Conservation (phyloP, 139 green algal species). For the Mychonastes homosphaera region DNA sequence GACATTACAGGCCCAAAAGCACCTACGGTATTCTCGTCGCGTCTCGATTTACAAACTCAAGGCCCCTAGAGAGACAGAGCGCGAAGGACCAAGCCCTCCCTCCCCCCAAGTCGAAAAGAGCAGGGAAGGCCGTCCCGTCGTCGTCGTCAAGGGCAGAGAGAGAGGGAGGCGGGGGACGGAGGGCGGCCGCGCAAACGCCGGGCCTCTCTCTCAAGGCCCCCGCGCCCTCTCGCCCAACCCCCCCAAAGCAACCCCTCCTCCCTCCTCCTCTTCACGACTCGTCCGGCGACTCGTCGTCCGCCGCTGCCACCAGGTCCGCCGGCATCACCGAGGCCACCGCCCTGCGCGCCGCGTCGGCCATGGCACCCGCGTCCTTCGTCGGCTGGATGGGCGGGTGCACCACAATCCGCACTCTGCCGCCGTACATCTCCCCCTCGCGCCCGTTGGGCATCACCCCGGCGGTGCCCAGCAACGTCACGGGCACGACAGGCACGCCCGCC, state of each 20-base stretch:
- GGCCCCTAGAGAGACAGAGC: no score
- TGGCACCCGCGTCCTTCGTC: constrained; percentile 21
- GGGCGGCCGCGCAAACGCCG: not conserved
- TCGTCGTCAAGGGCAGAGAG: not conserved
- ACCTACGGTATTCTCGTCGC: no score
- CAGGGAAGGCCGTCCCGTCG: not conserved
- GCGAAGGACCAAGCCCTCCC: no score
- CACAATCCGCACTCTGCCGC: constrained; percentile 60
- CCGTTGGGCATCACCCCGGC: constrained; percentile 76
- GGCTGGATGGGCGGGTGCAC: constrained; percentile 62
- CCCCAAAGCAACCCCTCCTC: not conserved
- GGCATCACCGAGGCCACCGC: constrained; percentile 29
- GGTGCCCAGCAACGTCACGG: constrained; percentile 82
- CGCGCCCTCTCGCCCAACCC: not conserved
- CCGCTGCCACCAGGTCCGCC: constrained; percentile 25
- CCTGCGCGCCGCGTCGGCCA: constrained; percentile 15
- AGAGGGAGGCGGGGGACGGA: not conserved
- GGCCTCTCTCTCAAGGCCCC: not conserved
- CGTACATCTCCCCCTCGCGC: constrained; percentile 60
- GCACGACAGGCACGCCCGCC: constrained; percentile 70
- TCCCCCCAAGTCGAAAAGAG: no score
- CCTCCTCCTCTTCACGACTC: constrained; percentile 10
- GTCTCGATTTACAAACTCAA: no score
- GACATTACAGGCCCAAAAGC: no score
- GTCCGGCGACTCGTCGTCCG: constrained; percentile 7